Conservation (phyloP, 1,139 yeast genomes). For the Kazachstania sp. region DNA sequence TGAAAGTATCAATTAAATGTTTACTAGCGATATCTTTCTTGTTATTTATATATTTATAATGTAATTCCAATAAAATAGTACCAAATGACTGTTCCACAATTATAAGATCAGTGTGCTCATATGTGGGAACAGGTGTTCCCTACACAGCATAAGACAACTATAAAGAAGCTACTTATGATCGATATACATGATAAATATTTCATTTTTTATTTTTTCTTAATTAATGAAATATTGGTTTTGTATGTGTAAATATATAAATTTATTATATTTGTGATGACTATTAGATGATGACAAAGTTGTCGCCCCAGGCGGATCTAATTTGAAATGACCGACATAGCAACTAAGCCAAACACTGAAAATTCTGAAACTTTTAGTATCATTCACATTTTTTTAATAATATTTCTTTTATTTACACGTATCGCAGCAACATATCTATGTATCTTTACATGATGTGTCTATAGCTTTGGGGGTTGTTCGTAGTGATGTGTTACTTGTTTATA, state of each 20-base stretch:
- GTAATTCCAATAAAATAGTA: too few species aligned
- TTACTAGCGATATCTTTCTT: too few species aligned
- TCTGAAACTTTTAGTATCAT: conserved; percentile 17
- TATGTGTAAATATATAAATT: neutral
- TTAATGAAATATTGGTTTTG: neutral
- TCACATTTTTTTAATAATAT: neutral
- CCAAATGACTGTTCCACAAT: too few species aligned
- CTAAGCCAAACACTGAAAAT: conserved; percentile 33
- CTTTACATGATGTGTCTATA: too few species aligned
- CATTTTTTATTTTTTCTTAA: too few species aligned
- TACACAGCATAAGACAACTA: neutral
- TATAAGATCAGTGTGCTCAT: too few species aligned
- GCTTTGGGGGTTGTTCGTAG: neutral
- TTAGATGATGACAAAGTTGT: conserved; percentile 30
- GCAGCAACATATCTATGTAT: too few species aligned
- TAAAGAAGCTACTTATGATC: too few species aligned
- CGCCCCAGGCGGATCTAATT: conserved; percentile 32
- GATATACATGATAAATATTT: too few species aligned
- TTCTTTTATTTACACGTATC: neutral
- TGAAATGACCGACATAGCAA: conserved; percentile 30
- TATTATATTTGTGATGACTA: neutral
- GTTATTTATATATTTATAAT: too few species aligned
- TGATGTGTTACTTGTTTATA: neutral
- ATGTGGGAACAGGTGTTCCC: neutral
- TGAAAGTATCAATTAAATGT: too few species aligned